A percentile compares a stretch with the other conserved stretches of the same genome.
Evolutionary conservation across 192 early-diverging fungal species (phyloP).

Genomic region (Gonapodya sp.): DNA sequence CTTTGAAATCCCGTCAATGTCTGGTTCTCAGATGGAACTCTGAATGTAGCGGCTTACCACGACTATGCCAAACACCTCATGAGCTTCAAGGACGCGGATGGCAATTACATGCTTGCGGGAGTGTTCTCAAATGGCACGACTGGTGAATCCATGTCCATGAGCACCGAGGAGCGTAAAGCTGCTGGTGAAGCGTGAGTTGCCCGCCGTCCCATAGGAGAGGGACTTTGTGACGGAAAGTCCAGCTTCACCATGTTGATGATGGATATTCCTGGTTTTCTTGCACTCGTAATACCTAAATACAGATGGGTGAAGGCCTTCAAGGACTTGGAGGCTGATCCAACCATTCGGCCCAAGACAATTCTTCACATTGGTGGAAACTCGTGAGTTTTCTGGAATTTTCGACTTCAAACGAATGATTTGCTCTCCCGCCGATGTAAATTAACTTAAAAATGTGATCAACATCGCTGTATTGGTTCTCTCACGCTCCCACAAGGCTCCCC

Average conservation of each 20-base stretch:
- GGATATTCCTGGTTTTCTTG: neutral
- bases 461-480: neutral
- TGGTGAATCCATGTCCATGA: neutral
- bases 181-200: neutral
- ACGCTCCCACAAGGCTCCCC: neutral
- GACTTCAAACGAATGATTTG: too few relatives aligned
- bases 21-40: neutral
- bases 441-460: too few relatives aligned
- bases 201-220: too few relatives aligned
- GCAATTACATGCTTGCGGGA: neutral
- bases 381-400: neutral
- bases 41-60: neutral
- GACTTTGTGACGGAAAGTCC: too few relatives aligned
- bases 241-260: too few relatives aligned
- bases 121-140: neutral
- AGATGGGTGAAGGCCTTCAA: neutral
- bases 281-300: too few relatives aligned
- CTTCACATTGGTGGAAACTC: neutral
- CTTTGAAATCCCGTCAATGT: too few relatives aligned
- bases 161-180: neutral
- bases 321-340: neutral
- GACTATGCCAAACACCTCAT: neutral
- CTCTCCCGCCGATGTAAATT: too few relatives aligned
- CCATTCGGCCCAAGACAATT: neutral
- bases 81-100: neutral